phyloP scores from a whole-genome alignment of 306 rosid species.

The Pyrus bretschneideri region DNA sequence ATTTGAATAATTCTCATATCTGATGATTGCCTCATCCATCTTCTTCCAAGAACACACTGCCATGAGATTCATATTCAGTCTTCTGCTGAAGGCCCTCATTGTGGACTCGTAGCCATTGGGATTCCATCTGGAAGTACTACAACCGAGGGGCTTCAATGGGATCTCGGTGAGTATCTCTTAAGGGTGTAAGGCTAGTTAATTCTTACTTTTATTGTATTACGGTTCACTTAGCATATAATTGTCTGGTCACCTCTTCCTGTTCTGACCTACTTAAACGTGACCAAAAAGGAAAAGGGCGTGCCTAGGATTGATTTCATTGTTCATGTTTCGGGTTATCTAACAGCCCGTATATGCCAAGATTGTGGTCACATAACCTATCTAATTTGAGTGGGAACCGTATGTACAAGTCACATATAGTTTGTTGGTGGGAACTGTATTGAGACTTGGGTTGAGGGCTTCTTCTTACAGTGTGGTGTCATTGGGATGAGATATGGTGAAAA shows the following conservation, averaged over 20 bases:
- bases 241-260: not conserved
- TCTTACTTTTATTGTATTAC: not conserved
- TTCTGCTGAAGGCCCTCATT: conserved; percentile 83
- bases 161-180: conserved; percentile 60
- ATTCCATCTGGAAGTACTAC: conserved; percentile 78
- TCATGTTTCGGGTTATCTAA: not conserved
- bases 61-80: conserved; percentile 72
- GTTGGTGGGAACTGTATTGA: not conserved
- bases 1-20: conserved; percentile 68
- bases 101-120: conserved; percentile 90
- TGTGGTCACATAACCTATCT: no score
- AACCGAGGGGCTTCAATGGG: conserved; percentile 86
- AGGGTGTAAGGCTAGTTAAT: not conserved
- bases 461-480: not conserved
- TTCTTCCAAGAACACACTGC: conserved; percentile 58
- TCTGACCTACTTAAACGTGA: not conserved
- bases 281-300: not conserved
- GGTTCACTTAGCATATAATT: not conserved
- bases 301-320: not conserved
- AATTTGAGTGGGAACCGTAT: not conserved
- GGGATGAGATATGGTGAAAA: not conserved
- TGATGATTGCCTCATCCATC: conserved; percentile 77
- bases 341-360: not conserved
- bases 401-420: not conserved
- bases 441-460: not conserved